Evolutionary conservation across 352 stramenopile species (phyloP).

Genomic region (Phytophthora constricta): DNA sequence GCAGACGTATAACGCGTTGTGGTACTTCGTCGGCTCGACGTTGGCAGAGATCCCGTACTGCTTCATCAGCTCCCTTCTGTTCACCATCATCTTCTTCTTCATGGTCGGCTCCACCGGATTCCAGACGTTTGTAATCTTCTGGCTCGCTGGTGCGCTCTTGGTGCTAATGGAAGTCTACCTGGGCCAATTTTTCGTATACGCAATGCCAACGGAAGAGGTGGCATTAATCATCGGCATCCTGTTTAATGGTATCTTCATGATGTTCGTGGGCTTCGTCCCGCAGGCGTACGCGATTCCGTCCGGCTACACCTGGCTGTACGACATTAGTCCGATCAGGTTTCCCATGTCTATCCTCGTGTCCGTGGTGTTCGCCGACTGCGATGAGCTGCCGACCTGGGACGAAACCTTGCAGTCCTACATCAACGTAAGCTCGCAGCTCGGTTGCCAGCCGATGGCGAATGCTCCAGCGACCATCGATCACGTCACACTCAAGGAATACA

Average conservation of each 20-base stretch:
- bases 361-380: slow-evolving; percentile 8
- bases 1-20: too few species aligned
- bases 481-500: background rate
- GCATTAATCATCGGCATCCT: slow-evolving; percentile 16
- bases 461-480: background rate
- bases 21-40: too few species aligned
- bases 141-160: slow-evolving; percentile 37
- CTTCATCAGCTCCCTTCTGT: background rate
- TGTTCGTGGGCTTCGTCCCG: slow-evolving; percentile 32
- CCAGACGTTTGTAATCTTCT: slow-evolving; percentile 29
- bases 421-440: background rate
- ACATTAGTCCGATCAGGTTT: slow-evolving; percentile 22
- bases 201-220: background rate
- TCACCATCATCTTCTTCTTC: slow-evolving; percentile 10
- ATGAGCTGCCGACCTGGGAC: too few species aligned
- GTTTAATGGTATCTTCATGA: slow-evolving; percentile 30
- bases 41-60: too few species aligned
- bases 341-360: slow-evolving; percentile 19
- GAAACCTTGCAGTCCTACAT: background rate
- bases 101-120: slow-evolving; percentile 18
- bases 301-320: slow-evolving; percentile 16
- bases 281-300: slow-evolving; percentile 19
- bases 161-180: slow-evolving; percentile 51
- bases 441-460: background rate
- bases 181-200: slow-evolving; percentile 3